phyloP scores from a whole-genome alignment of 192 early-diverging fungal species.

The Allomyces macrogynus region DNA sequence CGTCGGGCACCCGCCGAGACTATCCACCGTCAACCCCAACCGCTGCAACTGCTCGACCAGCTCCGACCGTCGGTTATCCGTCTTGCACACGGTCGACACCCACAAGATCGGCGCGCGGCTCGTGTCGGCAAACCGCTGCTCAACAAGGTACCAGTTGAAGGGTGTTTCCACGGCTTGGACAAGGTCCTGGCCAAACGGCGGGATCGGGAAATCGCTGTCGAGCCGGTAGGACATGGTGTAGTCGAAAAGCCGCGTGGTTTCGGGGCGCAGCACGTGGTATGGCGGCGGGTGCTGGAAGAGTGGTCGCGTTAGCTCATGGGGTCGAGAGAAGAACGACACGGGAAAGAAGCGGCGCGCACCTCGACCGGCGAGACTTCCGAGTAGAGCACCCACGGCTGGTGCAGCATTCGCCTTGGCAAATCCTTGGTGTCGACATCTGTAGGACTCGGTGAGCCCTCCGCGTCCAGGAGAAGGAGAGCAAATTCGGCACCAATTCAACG shows the following conservation, averaged over 20 bases:
- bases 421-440: neutral
- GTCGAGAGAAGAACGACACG: too few species aligned
- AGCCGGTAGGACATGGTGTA: neutral
- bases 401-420: neutral
- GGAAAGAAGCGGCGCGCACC: neutral
- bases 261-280: neutral
- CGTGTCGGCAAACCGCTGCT: neutral
- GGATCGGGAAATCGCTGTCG: neutral
- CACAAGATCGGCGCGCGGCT: neutral
- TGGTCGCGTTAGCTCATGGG: too few species aligned
- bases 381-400: slow-evolving; percentile 1
- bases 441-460: neutral
- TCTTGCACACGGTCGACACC: neutral
- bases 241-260: neutral
- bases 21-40: neutral
- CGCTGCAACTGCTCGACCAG: neutral
- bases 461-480: too few species aligned
- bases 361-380: neutral
- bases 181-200: neutral
- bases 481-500: neutral
- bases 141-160: neutral
- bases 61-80: neutral
- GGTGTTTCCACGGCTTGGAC: neutral
- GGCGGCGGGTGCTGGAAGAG: neutral
- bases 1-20: neutral